Conservation (phyloP, 805 yeast species). For the Candida ortonii region DNA sequence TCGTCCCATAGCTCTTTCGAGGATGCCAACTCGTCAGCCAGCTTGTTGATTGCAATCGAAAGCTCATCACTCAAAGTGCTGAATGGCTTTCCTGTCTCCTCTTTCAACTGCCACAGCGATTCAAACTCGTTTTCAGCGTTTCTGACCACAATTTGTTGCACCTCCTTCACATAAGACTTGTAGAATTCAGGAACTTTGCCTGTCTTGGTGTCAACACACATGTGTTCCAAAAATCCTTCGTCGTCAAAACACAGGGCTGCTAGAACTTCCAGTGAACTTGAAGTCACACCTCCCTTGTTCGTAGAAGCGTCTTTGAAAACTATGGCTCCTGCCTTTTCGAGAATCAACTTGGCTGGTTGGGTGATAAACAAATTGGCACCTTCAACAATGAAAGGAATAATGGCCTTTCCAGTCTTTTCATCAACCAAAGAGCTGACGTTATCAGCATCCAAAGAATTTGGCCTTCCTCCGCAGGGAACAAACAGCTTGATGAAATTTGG, state of each 20-base stretch:
- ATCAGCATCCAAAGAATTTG: slow-evolving; percentile 87
- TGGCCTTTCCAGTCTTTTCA: slow-evolving; percentile 68
- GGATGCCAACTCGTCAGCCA: slow-evolving; percentile 80
- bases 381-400: slow-evolving; percentile 87
- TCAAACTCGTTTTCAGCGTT: slow-evolving; percentile 87
- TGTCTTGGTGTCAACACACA: slow-evolving; percentile 65
- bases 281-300: slow-evolving; percentile 98
- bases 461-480: slow-evolving; percentile 99
- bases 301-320: slow-evolving; percentile 95
- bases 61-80: slow-evolving; percentile 77
- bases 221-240: slow-evolving; percentile 69
- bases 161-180: slow-evolving; percentile 77
- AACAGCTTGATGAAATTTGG: slow-evolving; percentile 67
- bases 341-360: slow-evolving; percentile 83
- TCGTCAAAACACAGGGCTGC: slow-evolving; percentile 93
- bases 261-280: slow-evolving; percentile 90
- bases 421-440: slow-evolving; percentile 74
- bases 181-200: slow-evolving; percentile 68
- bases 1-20: slow-evolving; percentile 82
- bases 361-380: slow-evolving; percentile 97
- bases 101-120: slow-evolving; percentile 77
- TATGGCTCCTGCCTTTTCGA: slow-evolving; percentile 84
- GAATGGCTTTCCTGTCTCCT: slow-evolving; percentile 59
- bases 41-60: slow-evolving; percentile 77
- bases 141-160: slow-evolving; percentile 66